phyloP scores from a whole-genome alignment of 495 filamentous ascomycete genomes.

The Tuber magnatum region DNA sequence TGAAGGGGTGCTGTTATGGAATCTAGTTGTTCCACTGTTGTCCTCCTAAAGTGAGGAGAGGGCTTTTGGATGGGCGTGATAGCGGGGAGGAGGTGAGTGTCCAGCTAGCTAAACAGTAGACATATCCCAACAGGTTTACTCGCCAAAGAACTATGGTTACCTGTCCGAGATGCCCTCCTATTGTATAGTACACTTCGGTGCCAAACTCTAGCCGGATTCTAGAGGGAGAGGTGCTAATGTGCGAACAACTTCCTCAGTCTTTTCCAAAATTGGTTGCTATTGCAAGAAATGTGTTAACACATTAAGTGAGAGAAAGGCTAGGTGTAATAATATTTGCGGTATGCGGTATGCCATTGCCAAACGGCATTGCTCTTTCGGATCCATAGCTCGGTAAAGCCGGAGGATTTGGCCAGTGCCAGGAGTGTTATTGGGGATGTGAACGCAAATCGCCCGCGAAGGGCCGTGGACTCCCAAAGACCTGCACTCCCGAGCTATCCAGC shows the following conservation, averaged over 20 bases:
- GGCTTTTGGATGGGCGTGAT: background rate
- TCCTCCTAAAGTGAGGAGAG: background rate
- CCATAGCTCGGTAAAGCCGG: background rate
- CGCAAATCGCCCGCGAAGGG: background rate
- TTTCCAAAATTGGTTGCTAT: background rate
- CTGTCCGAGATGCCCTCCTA: background rate
- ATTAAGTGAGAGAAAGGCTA: background rate
- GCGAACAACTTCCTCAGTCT: background rate
- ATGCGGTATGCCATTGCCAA: background rate
- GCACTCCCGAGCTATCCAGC: background rate
- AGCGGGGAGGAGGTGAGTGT: background rate
- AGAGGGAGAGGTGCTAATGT: background rate
- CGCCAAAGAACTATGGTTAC: background rate
- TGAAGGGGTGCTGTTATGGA: background rate
- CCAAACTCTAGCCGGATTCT: background rate
- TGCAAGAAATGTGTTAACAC: background rate
- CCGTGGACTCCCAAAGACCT: background rate
- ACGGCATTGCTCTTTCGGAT: background rate
- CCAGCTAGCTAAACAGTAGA: background rate
- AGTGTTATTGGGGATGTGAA: background rate
- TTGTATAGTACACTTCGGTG: background rate
- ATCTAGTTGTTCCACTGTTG: background rate
- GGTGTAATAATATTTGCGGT: background rate
- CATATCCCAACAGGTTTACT: background rate
- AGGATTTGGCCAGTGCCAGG: background rate